Evolutionary conservation across 345 rosid genomes (phyloP), one percentile per base, ranked within the genome.

Genomic region (Sapria himalayana): DNA sequence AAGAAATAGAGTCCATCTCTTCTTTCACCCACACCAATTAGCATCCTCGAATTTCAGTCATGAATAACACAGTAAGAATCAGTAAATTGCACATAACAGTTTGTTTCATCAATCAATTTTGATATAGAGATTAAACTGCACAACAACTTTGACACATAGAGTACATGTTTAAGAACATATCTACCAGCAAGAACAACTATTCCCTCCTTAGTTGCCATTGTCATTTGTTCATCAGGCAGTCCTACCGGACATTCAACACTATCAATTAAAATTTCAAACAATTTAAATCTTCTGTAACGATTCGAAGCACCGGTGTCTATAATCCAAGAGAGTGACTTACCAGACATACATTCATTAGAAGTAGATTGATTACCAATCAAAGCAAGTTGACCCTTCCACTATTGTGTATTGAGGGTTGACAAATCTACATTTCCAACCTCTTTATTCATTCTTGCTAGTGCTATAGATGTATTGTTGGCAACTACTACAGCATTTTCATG

Each of bases 51-150:
- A 38, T 1, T 37, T 5, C 7, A 20, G 34, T 53, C 51, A 39
- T 53, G 21, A 37, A 31, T 44, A 23, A 19, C 49, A 52, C 15
- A 52, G 20, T 37, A 0, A 10, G 15, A 11, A 3, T 29, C 24
- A 37, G 51, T 37, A 33, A 53, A 21, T 9, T 8, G n/a, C 4
- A 29, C 25, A 2, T 19, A 5, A 4, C 31, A 45, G 4, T 37
- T 1, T 0, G 9, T 9, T 0, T 37, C 41, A 12, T 37, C 9
- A 27, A 56, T 10, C 2, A 56, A 13, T 3, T 49, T 21, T 0
- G 55, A 56, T 4, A 41, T 22, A 0, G 33, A 56, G 43, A 48
- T 15, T 3, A 34, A 19, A 45, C 41, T 1, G 47, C 43, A 54
- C 5, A 39, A 32, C 35, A 50, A 24, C 1, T 33, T 21, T 1